A percentile compares a stretch with the other conserved stretches of the same genome.
Conservation (phyloP, 768 basidiomycete genomes). For the Paxillus involutus region DNA sequence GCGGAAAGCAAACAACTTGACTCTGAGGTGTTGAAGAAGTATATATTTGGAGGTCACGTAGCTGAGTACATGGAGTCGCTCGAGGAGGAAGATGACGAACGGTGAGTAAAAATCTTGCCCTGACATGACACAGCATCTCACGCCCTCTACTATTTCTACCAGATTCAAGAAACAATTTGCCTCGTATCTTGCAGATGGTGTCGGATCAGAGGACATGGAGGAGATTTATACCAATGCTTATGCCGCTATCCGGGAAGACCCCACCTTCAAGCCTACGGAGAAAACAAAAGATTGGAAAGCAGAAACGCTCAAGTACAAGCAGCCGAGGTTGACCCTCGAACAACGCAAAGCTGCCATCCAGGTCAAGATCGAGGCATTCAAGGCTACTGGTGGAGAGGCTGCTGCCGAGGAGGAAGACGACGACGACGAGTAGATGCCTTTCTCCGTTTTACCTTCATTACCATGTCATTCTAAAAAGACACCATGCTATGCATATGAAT, state of each 20-base stretch:
- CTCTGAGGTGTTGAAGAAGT: slow-evolving; percentile 93
- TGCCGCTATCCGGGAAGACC: slow-evolving; percentile 95
- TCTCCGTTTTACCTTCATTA: not conserved
- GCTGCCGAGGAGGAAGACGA: slow-evolving; percentile 46
- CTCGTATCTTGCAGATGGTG: slow-evolving; percentile 90
- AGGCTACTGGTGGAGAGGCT: slow-evolving; percentile 52
- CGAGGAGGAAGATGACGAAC: slow-evolving; percentile 99
- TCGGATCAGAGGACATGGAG: slow-evolving; percentile 96
- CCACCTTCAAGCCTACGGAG: slow-evolving; percentile 84
- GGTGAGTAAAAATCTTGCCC: slow-evolving; percentile 42
- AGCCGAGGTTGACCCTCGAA: slow-evolving; percentile 65
- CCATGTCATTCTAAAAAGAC: slow-evolving; percentile 9
- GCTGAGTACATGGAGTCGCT: slow-evolving; percentile 99
- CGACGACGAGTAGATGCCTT: slow-evolving; percentile 57
- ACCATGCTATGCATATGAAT: slow-evolving; percentile 19
- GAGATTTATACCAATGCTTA: slow-evolving; percentile 93
- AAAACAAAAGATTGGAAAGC: slow-evolving; percentile 92
- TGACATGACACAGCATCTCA: slow-evolving; percentile 3
- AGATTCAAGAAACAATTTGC: slow-evolving; percentile 99
- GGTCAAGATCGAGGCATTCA: slow-evolving; percentile 88
- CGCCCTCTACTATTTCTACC: not conserved
- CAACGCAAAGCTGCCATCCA: slow-evolving; percentile 82
- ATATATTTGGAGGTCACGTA: slow-evolving; percentile 96
- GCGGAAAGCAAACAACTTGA: slow-evolving; percentile 90
- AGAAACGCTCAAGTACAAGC: slow-evolving; percentile 73